These are phyloP conservation scores for Boletus sensibilis DNA, from an alignment of 768 basidiomycete species.

Conservation along the genomic window DNA sequence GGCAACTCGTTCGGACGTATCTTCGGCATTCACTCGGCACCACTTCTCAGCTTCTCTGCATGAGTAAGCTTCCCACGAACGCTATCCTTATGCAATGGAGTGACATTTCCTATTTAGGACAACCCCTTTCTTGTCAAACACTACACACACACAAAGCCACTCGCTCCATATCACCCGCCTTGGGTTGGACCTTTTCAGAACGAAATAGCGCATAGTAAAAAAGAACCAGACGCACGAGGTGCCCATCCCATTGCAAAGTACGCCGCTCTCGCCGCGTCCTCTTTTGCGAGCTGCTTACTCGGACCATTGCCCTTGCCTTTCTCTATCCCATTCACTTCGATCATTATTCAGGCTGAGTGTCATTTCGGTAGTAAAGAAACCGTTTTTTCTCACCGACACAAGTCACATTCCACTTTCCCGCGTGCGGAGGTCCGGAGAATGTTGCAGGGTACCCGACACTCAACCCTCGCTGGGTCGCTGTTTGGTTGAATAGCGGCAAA, in stretches of 20 bases:
- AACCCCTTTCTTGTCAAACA: slow-evolving; percentile 2
- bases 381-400: slow-evolving; percentile 60
- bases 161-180: slow-evolving; percentile 21
- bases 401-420: slow-evolving; percentile 61
- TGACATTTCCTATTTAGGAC: slow-evolving; percentile 22
- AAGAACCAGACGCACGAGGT: slow-evolving; percentile 31
- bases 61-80: slow-evolving; percentile 30
- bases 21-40: slow-evolving; percentile 29
- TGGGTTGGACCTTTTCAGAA: neutral
- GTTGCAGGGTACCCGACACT: slow-evolving; percentile 58
- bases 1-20: slow-evolving; percentile 19
- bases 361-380: neutral
- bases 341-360: slow-evolving; percentile 2
- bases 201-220: neutral
- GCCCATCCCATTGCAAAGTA: slow-evolving; percentile 79
- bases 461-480: slow-evolving; percentile 62
- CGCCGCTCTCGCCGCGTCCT: slow-evolving; percentile 70
- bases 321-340: slow-evolving; percentile 63
- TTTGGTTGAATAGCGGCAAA: slow-evolving; percentile 73
- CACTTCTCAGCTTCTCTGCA: slow-evolving; percentile 8
- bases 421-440: slow-evolving; percentile 66
- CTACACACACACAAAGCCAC: neutral
- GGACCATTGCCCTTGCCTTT: slow-evolving; percentile 65
- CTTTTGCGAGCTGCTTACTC: slow-evolving; percentile 75
- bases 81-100: slow-evolving; percentile 1